Base-by-base conservation (phyloP, 345 rosid species). In the Psidium guajava region DNA sequence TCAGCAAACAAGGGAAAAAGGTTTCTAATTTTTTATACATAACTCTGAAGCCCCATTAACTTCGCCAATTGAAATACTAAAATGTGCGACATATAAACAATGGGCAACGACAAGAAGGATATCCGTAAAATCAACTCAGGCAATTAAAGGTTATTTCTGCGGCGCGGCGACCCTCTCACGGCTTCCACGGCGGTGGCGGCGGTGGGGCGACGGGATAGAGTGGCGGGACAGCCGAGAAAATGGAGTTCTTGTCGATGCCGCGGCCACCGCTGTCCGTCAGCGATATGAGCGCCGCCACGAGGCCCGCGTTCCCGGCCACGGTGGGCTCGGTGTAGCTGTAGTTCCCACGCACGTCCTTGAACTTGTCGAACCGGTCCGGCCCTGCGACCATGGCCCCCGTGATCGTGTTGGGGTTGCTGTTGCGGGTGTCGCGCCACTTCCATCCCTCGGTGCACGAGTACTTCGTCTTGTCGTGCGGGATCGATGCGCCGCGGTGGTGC, bases 331-430 rank as follows among this genome's bases (percentile, higher is more conserved):
- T 94, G 84, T 90, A 93, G 87, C 88, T 95, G 81, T 87, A 92
- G 81, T 90, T 94, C 44, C 16, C 22, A 3, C 98, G 88, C 42
- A 90, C 90, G 84, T 95, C 98, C 50, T 69, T 86, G 87, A 96
- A 96, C 84, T 88, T 85, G 87, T 96, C 99, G 20, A 91, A 89
- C 28, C 80, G 86, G 87, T 96, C 95, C 13, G 98, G 99, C 14
- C 98, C 98, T 36, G 91, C 97, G 0, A 94, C 99, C 99, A 96
- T 94, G 54, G 98, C 98, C 89, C 99, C 98, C 1, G 92, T 93
- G 50, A 95, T 91, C 87, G 91, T 96, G 87, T 96, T 77, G 47
- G 99, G 98, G 56, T 95, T 94, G 32, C 90, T 87, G 6, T 89
- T 93, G 14, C 18, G 85, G 87, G 82, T 91, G 88, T 95, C 92